Evolutionary conservation across 352 stramenopile genomes (phyloP), one percentile per base, ranked within the genome.

Genomic region (Pythium scleroteichum): DNA sequence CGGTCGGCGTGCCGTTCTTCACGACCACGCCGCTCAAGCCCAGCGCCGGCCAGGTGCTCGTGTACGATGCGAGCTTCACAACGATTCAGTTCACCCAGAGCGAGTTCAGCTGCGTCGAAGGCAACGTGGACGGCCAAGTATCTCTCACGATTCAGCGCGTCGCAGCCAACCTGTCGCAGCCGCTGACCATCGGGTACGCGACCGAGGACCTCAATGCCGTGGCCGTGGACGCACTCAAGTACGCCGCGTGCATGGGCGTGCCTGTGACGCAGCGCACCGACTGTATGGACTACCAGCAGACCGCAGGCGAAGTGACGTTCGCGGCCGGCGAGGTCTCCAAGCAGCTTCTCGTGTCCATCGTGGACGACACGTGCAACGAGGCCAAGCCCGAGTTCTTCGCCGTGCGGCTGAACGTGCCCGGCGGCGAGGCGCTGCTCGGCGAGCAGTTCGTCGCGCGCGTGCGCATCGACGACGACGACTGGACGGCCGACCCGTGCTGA

Each of bases 391-490:
- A 98, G 68, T 97, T 95, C 62, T 92, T 98, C 42, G 73, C 97
- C 40, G 75, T 99, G 22, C 94, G 88, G 0, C 73, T 99, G 20
- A 87, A 97, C 50, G 82, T 98, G 19, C 87, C 94, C 17, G 96
- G 96, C 0, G 93, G 89, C 3, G 88, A 94, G 19, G 71, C 82
- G 5, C 64, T 98, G 22, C 66, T 94, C 16, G 95, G 96, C 20
- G 88, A 98, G 65, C 72, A 92, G 57, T 98, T 94, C 61, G 51
- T 94, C n/a, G 74, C 90, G 1, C 69, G 69, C 0, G 81, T 98
- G 26, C 79, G 93, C 27, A 98, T 98, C 56, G 94, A 98, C 62
- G 94, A 98, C 66, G 84, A 98, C 65, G 94, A 98, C 65, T 95
- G 87, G 54, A 76, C 61, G 24, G 75, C 63, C 39, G 75, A 89